Percentiles rank a stretch among this genome's conserved stretches.
Evolutionary conservation across 1,284 basidiomycete genomes (phyloP).

Genomic region (Malassezia nana): DNA sequence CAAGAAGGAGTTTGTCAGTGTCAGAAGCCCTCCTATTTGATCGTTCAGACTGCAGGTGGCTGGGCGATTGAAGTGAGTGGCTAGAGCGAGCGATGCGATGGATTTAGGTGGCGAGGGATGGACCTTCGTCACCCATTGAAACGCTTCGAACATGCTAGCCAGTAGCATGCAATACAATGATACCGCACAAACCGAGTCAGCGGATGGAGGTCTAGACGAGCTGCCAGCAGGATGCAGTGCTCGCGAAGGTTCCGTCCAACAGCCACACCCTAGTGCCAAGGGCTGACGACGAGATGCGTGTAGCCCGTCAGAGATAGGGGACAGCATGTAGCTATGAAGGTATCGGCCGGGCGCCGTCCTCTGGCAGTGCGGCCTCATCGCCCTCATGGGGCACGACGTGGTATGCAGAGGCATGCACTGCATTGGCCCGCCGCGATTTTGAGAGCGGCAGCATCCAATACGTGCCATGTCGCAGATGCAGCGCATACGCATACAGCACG

Average conservation of each 20-base stretch:
- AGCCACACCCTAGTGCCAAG: constrained; percentile 9
- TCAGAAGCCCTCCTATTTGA: constrained; percentile 36
- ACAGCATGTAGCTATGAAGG: background rate
- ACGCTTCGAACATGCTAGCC: constrained; percentile 14
- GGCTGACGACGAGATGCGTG: background rate
- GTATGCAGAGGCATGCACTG: constrained; percentile 14
- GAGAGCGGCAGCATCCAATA: constrained; percentile 69
- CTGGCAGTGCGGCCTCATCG: constrained; percentile 8
- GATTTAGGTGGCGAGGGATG: constrained; percentile 16
- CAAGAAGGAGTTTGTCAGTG: background rate
- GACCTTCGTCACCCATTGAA: constrained; percentile 17
- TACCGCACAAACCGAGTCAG: background rate
- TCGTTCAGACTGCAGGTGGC: constrained; percentile 31
- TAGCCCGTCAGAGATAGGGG: constrained; percentile 2
- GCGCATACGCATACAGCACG: constrained; percentile 83
- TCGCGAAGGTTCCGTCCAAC: constrained; percentile 17
- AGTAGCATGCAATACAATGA: background rate
- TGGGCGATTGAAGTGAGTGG: constrained; percentile 40
- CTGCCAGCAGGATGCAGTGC: background rate
- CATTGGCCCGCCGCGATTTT: constrained; percentile 23
- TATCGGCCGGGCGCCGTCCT: background rate
- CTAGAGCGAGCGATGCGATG: constrained; percentile 21
- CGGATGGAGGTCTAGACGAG: constrained; percentile 13
- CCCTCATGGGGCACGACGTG: constrained; percentile 7
- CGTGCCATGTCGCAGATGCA: constrained; percentile 80